Percentiles rank a stretch among this genome's conserved stretches.
These are phyloP conservation scores for Eucalyptus globulus DNA, from an alignment of 345 rosid species.

Conservation along the genomic window DNA sequence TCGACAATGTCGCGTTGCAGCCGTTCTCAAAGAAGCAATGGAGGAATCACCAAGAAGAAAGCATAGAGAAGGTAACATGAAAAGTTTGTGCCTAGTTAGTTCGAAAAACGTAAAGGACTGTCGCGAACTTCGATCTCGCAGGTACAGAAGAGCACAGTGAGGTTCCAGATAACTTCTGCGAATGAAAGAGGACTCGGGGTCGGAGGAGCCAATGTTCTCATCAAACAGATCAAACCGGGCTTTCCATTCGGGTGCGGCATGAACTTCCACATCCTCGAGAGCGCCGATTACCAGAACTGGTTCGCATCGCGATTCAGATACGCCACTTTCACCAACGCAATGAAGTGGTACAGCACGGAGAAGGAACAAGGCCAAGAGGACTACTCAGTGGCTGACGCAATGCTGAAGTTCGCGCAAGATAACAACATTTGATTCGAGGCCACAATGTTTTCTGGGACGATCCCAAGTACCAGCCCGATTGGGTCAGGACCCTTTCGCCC, in stretches of 20 bases:
- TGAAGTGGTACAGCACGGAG: slow-evolving; percentile 89
- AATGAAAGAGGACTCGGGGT: slow-evolving; percentile 8
- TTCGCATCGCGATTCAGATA: slow-evolving; percentile 53
- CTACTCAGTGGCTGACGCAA: slow-evolving; percentile 57
- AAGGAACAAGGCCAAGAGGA: slow-evolving; percentile 36
- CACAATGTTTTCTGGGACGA: slow-evolving; percentile 80
- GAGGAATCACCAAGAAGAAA: slow-evolving; percentile 51
- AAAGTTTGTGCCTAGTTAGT: background rate
- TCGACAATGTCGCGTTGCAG: slow-evolving; percentile 39
- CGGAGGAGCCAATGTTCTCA: slow-evolving; percentile 33
- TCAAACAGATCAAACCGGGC: slow-evolving; percentile 23
- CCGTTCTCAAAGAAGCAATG: slow-evolving; percentile 54
- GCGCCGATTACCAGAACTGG: slow-evolving; percentile 49
- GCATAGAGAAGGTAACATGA: slow-evolving; percentile 34
- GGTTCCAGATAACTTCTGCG: slow-evolving; percentile 24
- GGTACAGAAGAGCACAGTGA: slow-evolving; percentile 57
- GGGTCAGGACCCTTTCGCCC: slow-evolving; percentile 39
- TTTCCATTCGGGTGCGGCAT: slow-evolving; percentile 71
- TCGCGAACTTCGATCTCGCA: background rate
- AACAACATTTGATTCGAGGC: slow-evolving; percentile 50
- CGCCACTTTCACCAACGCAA: slow-evolving; percentile 71
- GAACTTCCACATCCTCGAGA: slow-evolving; percentile 46
- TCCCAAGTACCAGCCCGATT: slow-evolving; percentile 40
- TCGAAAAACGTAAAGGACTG: rapidly evolving
- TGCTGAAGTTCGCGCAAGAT: slow-evolving; percentile 30